phyloP scores from a whole-genome alignment of 768 basidiomycete species.

The Kwoniella newhampshirensis region DNA sequence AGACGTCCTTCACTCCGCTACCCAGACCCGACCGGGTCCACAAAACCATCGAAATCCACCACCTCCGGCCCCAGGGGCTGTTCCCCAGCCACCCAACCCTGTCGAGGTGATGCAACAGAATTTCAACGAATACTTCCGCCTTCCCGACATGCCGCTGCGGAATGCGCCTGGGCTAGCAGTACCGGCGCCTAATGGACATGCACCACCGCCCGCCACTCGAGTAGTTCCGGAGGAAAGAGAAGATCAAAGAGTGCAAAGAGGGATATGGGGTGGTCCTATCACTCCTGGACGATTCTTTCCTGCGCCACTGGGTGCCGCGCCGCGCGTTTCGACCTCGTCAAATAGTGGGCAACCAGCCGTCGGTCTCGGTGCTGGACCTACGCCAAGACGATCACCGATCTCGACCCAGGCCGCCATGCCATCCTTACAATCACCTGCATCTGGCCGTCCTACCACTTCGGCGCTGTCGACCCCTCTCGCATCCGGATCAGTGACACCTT shows the following conservation, averaged over 20 bases:
- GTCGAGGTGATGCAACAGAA: conserved; percentile 25
- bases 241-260: conserved; percentile 26
- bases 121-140: conserved; percentile 39
- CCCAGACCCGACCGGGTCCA: conserved; percentile 15
- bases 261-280: conserved; percentile 45
- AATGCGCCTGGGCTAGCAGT: conserved; percentile 1
- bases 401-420: background rate
- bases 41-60: conserved; percentile 25
- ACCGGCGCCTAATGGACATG: background rate
- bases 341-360: background rate
- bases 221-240: conserved; percentile 21
- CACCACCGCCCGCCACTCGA: background rate
- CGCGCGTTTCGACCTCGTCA: conserved; percentile 7
- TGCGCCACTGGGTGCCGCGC: conserved; percentile 37
- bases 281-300: conserved; percentile 41
- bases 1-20: conserved; percentile 34
- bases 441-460: conserved; percentile 6
- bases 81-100: conserved; percentile 28
- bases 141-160: conserved; percentile 1
- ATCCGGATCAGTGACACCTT: conserved; percentile 32
- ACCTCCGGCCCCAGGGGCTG: conserved; percentile 49
- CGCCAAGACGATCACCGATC: no score
- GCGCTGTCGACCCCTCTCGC: conserved; percentile 34
- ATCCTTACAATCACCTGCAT: background rate
- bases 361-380: no score